Evolutionary conservation across 2,329 filamentous ascomycete species (phyloP).

Genomic region (Sporothrix luriei): DNA sequence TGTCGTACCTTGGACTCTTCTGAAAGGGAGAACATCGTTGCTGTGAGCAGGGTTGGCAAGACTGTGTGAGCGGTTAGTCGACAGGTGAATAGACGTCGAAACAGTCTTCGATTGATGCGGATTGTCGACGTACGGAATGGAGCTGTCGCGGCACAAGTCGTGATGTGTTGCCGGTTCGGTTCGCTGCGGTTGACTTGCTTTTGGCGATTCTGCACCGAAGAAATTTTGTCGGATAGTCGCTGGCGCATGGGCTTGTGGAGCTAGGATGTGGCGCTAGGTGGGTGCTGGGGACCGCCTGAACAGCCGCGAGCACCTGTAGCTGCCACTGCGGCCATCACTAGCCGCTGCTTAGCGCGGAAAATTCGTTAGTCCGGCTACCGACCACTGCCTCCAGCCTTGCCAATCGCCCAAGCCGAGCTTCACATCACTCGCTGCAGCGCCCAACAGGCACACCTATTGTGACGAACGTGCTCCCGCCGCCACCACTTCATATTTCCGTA

Average conservation of each 20-base stretch:
- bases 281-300: not conserved
- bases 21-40: constrained; percentile 69
- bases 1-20: constrained; percentile 88
- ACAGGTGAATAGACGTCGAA: not conserved
- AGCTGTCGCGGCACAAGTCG: not conserved
- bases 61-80: constrained; percentile 6
- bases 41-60: constrained; percentile 24
- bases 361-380: constrained; percentile 28
- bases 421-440: not conserved
- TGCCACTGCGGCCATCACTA: not conserved
- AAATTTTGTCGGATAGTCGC: constrained; percentile 9
- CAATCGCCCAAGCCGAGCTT: not conserved
- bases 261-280: not conserved
- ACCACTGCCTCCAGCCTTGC: constrained; percentile 17
- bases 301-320: not conserved
- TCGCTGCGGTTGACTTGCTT: not conserved
- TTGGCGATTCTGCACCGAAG: constrained; percentile 11
- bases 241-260: not conserved
- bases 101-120: too few species aligned
- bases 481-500: not conserved
- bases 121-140: not conserved
- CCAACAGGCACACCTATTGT: not conserved
- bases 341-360: constrained; percentile 20
- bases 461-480: not conserved
- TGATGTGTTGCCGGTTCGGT: constrained; percentile 11